Percentiles rank a stretch among this genome's conserved stretches.
Evolutionary conservation across 1,284 basidiomycete genomes (phyloP).

Genomic region (Schizophyllum commune): DNA sequence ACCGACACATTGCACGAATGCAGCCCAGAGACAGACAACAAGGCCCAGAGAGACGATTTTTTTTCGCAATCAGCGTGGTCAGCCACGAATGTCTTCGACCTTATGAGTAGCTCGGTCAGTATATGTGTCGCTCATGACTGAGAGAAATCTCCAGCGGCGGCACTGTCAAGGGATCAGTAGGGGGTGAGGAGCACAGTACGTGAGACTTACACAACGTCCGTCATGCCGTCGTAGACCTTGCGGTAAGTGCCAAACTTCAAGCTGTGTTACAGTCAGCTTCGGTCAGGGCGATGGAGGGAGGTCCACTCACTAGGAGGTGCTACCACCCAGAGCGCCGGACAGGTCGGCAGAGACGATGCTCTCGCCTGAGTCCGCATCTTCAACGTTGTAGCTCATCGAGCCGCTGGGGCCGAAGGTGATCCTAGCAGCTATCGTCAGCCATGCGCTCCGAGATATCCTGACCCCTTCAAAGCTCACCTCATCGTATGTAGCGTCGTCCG

Average conservation of each 20-base stretch:
- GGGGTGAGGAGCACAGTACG: too few species aligned
- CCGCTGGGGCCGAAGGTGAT: not conserved
- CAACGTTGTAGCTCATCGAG: not conserved
- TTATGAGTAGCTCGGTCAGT: too few species aligned
- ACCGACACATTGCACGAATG: too few species aligned
- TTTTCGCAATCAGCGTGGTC: too few species aligned
- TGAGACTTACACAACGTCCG: not conserved
- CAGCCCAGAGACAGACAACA: too few species aligned
- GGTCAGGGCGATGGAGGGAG: not conserved
- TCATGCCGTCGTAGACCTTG: constrained; percentile 1
- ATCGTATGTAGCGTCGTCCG: constrained; percentile 4
- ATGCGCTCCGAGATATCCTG: too few species aligned
- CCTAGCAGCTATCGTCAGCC: not conserved
- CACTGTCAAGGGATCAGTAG: not conserved
- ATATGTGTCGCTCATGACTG: not conserved
- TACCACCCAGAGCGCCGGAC: not conserved
- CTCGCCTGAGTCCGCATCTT: not conserved
- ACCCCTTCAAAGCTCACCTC: not conserved
- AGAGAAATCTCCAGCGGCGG: not conserved
- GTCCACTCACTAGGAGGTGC: not conserved
- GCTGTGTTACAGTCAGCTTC: not conserved
- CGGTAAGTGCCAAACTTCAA: constrained; percentile 4
- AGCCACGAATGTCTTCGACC: too few species aligned
- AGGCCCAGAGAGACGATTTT: too few species aligned
- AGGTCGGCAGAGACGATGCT: not conserved